Percentiles rank a stretch among this genome's conserved stretches.
Conservation (phyloP, 371 early-diverging fungal species). For the Smittium culicis region DNA sequence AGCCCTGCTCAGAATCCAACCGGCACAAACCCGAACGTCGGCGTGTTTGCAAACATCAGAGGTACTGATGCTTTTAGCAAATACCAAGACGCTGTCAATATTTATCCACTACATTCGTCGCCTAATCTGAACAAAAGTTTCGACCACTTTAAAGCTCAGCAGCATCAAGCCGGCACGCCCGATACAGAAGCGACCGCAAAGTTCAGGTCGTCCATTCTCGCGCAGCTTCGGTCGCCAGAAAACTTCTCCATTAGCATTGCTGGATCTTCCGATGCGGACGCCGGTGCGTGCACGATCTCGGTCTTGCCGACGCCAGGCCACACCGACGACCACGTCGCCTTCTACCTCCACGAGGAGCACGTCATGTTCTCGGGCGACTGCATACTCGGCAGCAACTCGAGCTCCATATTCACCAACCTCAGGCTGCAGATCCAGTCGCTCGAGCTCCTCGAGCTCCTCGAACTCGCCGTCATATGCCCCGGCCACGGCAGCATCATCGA, state of each 20-base stretch:
- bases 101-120: too few relatives aligned
- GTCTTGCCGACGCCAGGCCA: constrained; percentile 79
- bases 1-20: too few relatives aligned
- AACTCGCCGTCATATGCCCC: constrained; percentile 33
- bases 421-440: constrained; percentile 50
- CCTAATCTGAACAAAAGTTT: too few relatives aligned
- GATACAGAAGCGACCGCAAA: constrained; percentile 1
- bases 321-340: constrained; percentile 58
- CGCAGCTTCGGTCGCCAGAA: too few relatives aligned
- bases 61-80: constrained; percentile 6
- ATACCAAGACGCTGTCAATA: too few relatives aligned
- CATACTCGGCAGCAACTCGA: constrained; percentile 71
- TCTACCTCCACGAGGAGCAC: constrained; percentile 54
- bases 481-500: constrained; percentile 67
- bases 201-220: constrained; percentile 5
- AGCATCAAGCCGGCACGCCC: too few relatives aligned
- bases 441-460: constrained; percentile 30
- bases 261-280: constrained; percentile 25
- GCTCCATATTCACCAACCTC: constrained; percentile 64
- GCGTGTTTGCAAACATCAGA: constrained; percentile 17
- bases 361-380: constrained; percentile 68
- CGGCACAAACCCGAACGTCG: too few relatives aligned
- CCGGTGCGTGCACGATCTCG: constrained; percentile 44
- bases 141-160: too few relatives aligned
- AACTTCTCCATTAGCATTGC: background rate